A percentile compares a stretch with the other conserved stretches of the same genome.
Evolutionary conservation across 2,329 filamentous ascomycete genomes (phyloP).

Genomic region (Fusarium floridanum): DNA sequence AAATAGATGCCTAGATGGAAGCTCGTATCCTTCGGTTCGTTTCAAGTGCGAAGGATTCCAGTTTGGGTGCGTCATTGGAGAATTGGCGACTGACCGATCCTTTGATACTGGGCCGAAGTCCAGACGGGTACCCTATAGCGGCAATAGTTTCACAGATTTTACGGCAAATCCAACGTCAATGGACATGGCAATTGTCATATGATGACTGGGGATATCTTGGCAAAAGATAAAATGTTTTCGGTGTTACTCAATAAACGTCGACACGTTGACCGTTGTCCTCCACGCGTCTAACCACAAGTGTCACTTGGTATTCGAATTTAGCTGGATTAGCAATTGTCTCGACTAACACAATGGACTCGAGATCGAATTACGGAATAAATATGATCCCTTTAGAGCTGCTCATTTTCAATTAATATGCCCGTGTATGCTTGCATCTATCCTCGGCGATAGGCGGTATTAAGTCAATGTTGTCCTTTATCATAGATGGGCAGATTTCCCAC

Average conservation of each 20-base stretch:
- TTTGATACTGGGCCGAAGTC: background rate
- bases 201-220: background rate
- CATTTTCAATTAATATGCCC: background rate
- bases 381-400: background rate
- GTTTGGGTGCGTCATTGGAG: background rate
- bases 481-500: background rate
- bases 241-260: background rate
- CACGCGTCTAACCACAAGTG: background rate
- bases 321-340: background rate
- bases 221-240: background rate
- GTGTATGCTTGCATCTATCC: background rate
- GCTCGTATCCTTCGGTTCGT: constrained; percentile 3
- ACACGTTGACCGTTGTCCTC: background rate
- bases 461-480: background rate
- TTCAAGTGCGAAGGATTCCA: background rate
- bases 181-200: background rate
- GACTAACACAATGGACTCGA: background rate
- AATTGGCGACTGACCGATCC: background rate
- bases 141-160: background rate
- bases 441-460: background rate
- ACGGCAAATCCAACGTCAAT: background rate
- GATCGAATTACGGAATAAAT: background rate
- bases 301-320: background rate
- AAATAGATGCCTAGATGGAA: background rate
- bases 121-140: background rate